phyloP scores from a whole-genome alignment of 2,329 filamentous ascomycete species.

The Aureobasidium sp. region DNA sequence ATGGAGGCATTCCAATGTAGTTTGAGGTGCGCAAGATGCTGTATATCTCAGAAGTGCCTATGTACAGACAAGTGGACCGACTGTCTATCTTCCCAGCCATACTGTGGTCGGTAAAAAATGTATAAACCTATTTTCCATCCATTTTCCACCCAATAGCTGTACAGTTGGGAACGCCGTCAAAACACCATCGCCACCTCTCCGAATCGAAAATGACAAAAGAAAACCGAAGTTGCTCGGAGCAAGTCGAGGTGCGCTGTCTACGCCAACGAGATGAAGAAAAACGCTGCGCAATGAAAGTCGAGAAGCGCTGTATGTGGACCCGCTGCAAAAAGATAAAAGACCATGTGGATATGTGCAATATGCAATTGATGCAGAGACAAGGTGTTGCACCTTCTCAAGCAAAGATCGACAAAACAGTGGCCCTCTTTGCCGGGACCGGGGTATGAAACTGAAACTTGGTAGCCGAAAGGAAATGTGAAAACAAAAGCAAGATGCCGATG shows the following conservation, averaged over 20 bases:
- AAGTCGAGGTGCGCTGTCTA: background rate
- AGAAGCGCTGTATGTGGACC: background rate
- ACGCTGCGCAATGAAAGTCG: background rate
- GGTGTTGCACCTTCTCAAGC: background rate
- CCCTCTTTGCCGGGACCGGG: constrained; percentile 2
- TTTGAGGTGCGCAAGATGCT: background rate
- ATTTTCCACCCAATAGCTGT: background rate
- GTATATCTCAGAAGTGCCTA: background rate
- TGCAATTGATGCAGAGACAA: background rate
- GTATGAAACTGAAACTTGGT: constrained; percentile 8
- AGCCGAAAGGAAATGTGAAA: background rate
- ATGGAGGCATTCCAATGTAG: background rate
- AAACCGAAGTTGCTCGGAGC: background rate
- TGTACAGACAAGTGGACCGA: background rate
- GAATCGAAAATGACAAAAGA: constrained; percentile 2
- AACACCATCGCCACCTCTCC: background rate
- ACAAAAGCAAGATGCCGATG: constrained; percentile 6
- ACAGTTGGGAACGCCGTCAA: background rate
- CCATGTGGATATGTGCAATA: constrained; percentile 4
- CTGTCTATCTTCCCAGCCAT: background rate
- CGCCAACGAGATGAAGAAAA: background rate
- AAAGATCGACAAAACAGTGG: constrained; percentile 8
- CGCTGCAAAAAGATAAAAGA: constrained; percentile 4
- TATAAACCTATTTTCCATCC: background rate
- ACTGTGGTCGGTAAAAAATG: background rate